phyloP scores from a whole-genome alignment of 1,139 yeast species.

The Candida tetrigidarum region DNA sequence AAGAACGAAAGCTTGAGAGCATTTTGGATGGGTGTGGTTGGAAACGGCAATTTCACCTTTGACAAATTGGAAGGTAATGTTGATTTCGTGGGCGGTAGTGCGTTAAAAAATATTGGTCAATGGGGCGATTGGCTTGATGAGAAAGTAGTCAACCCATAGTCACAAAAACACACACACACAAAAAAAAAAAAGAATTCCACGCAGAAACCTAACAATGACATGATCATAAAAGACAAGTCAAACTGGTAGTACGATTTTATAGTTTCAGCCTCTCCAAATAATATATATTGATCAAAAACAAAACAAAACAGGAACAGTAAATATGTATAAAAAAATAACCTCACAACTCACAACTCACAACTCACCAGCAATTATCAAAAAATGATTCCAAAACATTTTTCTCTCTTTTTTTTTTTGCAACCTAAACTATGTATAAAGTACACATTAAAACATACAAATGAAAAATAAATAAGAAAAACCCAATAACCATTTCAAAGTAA shows the following conservation, averaged over 20 bases:
- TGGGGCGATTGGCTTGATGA: conserved; percentile 87
- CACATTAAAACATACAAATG: not conserved
- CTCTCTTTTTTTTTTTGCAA: conserved; percentile 1
- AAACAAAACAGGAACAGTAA: not conserved
- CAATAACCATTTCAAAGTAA: not conserved
- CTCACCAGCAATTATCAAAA: not conserved
- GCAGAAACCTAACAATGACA: too few relatives aligned
- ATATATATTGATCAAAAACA: not conserved
- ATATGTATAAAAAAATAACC: not conserved
- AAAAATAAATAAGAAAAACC: not conserved
- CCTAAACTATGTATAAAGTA: not conserved
- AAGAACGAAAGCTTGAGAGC: conserved; percentile 30
- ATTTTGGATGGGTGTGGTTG: conserved; percentile 52
- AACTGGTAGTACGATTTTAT: not conserved
- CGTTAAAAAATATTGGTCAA: conserved; percentile 51
- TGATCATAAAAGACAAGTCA: too few relatives aligned
- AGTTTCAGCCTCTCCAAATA: conserved; percentile 1
- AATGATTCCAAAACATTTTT: conserved; percentile 1
- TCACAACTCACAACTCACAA: not conserved
- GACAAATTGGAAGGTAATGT: conserved; percentile 74
- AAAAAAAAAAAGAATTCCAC: too few relatives aligned
- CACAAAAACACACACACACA: conserved; percentile 3
- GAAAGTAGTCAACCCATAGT: conserved; percentile 57
- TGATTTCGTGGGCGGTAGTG: conserved; percentile 74
- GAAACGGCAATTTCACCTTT: conserved; percentile 54